Evolutionary conservation across 2,329 filamentous ascomycete genomes (phyloP), one percentile per base, ranked within the genome.

Genomic region (Pseudopyricularia cyperi): DNA sequence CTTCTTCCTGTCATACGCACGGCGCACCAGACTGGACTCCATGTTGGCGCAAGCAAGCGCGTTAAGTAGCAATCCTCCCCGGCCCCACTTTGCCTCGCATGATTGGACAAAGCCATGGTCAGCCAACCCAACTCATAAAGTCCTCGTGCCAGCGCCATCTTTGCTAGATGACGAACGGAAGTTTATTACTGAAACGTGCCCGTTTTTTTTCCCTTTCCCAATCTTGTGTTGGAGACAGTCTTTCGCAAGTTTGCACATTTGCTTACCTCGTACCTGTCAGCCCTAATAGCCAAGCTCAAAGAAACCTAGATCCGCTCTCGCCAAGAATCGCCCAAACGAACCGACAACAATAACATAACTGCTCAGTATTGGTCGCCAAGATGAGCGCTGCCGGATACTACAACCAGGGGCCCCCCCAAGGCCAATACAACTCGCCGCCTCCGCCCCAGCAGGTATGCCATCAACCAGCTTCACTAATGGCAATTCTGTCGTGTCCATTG

Each of bases 351-450:
- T n/a, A n/a, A n/a, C n/a, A n/a, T n/a, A n/a, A n/a, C n/a, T n/a
- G n/a, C n/a, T n/a, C n/a, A n/a, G n/a, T n/a, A n/a, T n/a, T n/a
- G n/a, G n/a, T 42, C 37, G 37, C n/a, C 9, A 42, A 42, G n/a
- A 59, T 71, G 68, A 65, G 65, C 26, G 62, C 64, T 52, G 59
- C 64, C 47, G 58, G 60, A 24, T 66, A 66, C 57, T 70, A 71
- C 58, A 59, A 66, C 53, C 61, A 65, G 55, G 57, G 67, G 51
- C 57, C 50, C 26, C 51, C 26, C 12, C 49, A 52, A 57, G 62
- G 55, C 42, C 53, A 53, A 56, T 56, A 58, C 54, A 52, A 51
- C 32, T 46, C 48, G 46, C 57, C 54, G 28, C 53, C 54, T 11
- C 49, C 49, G 39, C 58, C 55, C 17, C 70, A 65, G 37, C 68